These are phyloP conservation scores for Phytophthora podocarpi DNA, from an alignment of 352 stramenopile genomes.

Conservation along the genomic window DNA sequence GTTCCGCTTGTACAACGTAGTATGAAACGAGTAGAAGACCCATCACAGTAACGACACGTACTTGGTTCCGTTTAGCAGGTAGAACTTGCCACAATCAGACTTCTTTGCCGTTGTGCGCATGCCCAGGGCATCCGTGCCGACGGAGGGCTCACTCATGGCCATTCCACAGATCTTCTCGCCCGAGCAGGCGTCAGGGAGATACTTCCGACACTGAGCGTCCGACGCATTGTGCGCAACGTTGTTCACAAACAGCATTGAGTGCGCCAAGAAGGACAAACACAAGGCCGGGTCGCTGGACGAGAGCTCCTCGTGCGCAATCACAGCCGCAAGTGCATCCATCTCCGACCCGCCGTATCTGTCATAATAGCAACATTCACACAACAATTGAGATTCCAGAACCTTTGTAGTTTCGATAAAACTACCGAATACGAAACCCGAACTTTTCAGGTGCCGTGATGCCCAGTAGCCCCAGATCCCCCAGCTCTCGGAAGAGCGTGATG, in stretches of 20 bases:
- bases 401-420: background rate
- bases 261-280: constrained; percentile 96
- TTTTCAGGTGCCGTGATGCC: constrained; percentile 96
- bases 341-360: constrained; percentile 93
- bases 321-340: constrained; percentile 95
- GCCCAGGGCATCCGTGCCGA: constrained; percentile 94
- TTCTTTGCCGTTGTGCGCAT: constrained; percentile 96
- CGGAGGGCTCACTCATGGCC: constrained; percentile 98
- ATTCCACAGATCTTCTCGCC: constrained; percentile 97
- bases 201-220: constrained; percentile 86
- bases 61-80: constrained; percentile 90
- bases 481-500: constrained; percentile 93
- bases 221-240: constrained; percentile 92
- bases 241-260: constrained; percentile 95
- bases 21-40: background rate
- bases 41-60: constrained; percentile 33
- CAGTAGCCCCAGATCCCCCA: constrained; percentile 95
- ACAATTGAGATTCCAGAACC: background rate
- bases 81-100: constrained; percentile 88
- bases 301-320: constrained; percentile 96
- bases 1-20: background rate
- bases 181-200: constrained; percentile 92
- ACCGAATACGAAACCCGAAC: constrained; percentile 41
- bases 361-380: background rate
- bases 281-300: constrained; percentile 98